These are phyloP conservation scores for Trichosporon ovoides DNA, from an alignment of 1,284 basidiomycete species.

Conservation along the genomic window DNA sequence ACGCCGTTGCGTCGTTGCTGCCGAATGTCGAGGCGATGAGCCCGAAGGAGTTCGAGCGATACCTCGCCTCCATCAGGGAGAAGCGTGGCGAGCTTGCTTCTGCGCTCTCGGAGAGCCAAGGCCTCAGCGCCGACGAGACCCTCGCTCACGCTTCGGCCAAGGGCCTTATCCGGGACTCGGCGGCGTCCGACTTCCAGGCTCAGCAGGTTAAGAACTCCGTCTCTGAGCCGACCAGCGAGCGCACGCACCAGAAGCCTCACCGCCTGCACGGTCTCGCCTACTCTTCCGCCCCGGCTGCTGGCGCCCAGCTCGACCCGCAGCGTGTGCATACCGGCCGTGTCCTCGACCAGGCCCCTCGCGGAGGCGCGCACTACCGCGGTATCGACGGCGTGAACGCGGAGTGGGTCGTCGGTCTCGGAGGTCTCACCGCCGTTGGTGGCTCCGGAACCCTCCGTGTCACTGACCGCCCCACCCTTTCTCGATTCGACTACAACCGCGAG, in stretches of 20 bases:
- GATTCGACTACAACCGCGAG: conserved; percentile 33
- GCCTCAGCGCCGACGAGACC: conserved; percentile 11
- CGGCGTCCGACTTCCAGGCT: conserved; percentile 29
- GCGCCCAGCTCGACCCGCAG: conserved; percentile 9
- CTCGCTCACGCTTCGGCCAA: conserved; percentile 12
- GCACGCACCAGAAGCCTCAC: conserved; percentile 33
- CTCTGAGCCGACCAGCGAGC: conserved; percentile 7
- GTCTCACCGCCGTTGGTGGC: conserved; percentile 31
- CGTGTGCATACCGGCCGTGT: conserved; percentile 18
- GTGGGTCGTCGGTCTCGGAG: conserved; percentile 41
- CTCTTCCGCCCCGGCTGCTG: conserved; percentile 20
- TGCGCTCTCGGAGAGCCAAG: background rate
- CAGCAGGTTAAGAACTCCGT: conserved; percentile 19
- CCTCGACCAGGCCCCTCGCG: conserved; percentile 14
- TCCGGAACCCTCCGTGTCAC: conserved; percentile 13
- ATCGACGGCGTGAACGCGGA: conserved; percentile 26
- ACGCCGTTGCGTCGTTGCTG: conserved; percentile 18
- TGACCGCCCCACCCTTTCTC: conserved; percentile 12
- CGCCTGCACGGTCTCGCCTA: conserved; percentile 37
- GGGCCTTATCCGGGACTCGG: conserved; percentile 6
- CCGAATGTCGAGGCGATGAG: conserved; percentile 45
- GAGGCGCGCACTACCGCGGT: conserved; percentile 23
- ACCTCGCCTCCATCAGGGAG: conserved; percentile 31
- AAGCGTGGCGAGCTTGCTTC: conserved; percentile 23
- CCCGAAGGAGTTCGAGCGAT: conserved; percentile 35